Base-by-base conservation (phyloP, 805 yeast species). In the Myxozyma neglecta region DNA sequence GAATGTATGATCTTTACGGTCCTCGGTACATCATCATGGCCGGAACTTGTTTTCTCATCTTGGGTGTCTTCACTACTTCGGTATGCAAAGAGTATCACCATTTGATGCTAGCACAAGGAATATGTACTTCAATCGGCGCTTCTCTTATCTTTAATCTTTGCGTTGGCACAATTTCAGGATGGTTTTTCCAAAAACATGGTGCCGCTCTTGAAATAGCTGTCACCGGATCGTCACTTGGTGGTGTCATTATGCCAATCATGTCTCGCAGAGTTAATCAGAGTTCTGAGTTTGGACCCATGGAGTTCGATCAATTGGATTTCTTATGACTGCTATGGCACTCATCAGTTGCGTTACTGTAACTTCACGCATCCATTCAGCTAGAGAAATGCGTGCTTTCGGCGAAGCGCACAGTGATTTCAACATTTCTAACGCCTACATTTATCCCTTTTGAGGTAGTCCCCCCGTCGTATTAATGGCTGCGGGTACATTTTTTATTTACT, bases 211-310 rank as follows among this genome's bases (percentile, higher is more conserved):
- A 82, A 6, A 62, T 81, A 7, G 80, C 80, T 0, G 78, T 81
- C 1, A 66, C 79, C 6, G 85, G 85, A 8, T 81, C 85, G 0
- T 77, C 83, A 3, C 68, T 81, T 10, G 86, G 86, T 3, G 83
- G 84, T 13, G 71, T 80, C 57, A 60, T 79, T 20, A 80, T 79
- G 69, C 83, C 85, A 10, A 70, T 80, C 47, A 75, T 80, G 76
- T 75, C 81, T 20, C 75, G 79, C 51, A 70, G 70, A 20, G 69
- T 81, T 50, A 75, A 79, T 54, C 62, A 68, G 5, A 66, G 70
- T n/a, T 74, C 81, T 16, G 86, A 86, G 0, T 83, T 81, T 66
- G 75, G 74, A 11, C 83, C n/a, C n/a, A 86, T 86, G 79, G 83
- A 1, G 75, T 81, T 48, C 75, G 87, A 51, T 74, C 77, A n/a